Evolutionary conservation across 164 flowering plant genomes (phyloP), one percentile per base, ranked within the genome.

Genomic region (Vitis riparia): DNA sequence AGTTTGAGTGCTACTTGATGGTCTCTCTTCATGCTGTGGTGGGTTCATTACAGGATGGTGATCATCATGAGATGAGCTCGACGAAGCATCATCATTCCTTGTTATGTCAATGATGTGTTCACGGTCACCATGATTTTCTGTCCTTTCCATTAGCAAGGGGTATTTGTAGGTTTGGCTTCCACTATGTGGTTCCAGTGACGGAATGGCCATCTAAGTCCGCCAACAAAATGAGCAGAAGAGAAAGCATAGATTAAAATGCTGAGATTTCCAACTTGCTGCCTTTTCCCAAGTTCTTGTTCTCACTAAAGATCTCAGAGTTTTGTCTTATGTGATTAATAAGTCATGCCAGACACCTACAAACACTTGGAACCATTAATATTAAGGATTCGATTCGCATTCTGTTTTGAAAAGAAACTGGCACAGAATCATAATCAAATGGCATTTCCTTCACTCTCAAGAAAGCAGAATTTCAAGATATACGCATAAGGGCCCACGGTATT

Each of bases 141-240:
- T 30, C 69, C 19, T 75, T 66, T 81, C 89, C 80, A 73, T 75
- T 48, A 86, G 77, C 82, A 86, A 78, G 17, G 87, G 84, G 65
- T 75, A 67, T 16, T 68, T 59, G 59, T 82, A 83, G 30, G 70
- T 71, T 61, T 44, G 65, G 50, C 52, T 59, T 51, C 74, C 75
- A 59, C 48, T 68, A 68, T 16, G 51, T 49, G 62, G 65, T 71
- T 62, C 70, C 48, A 3, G 29, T 29, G 68, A 65, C 49, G 68
- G 16, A 62, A 47, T 61, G 55, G 65, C 75, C 75, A 76, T 73
- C 71, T 51, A 79, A 60, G 65, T 56, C 56, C 19, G 14, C 59
- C 52, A 37, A 48, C 69, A 67, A 69, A 63, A 63, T 63, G 16
- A 59, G 37, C 49, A 44, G 51, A 60, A 52, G 9, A 19, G 63